Evolutionary conservation across 768 basidiomycete species (phyloP).

Genomic region (Tremella fuciformis): DNA sequence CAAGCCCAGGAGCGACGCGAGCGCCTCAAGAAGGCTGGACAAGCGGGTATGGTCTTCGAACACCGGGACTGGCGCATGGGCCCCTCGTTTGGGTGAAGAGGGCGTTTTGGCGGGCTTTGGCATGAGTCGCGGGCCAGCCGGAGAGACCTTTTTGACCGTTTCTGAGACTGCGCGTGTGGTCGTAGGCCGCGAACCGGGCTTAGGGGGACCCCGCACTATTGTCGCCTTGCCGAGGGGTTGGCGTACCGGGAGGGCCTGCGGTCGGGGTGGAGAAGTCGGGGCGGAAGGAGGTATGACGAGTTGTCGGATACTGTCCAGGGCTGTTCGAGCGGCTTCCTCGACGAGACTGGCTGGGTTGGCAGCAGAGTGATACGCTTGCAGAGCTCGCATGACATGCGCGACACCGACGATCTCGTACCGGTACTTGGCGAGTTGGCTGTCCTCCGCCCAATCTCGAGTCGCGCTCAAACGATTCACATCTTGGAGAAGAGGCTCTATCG

Average conservation of each 20-base stretch:
- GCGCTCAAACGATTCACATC: neutral
- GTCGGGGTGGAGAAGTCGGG: neutral
- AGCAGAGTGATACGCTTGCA: constrained; percentile 15
- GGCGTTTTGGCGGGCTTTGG: neutral
- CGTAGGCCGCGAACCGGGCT: too few species aligned
- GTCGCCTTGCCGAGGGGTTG: constrained; percentile 6
- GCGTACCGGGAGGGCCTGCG: neutral
- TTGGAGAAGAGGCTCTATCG: constrained; percentile 41
- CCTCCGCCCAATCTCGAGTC: neutral
- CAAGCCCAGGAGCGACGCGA: constrained; percentile 63
- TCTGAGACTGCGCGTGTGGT: too few species aligned
- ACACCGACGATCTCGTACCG: neutral
- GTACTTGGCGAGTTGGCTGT: neutral
- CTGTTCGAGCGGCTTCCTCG: neutral
- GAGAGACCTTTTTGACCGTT: neutral
- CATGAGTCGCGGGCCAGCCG: neutral
- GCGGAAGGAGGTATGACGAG: constrained; percentile 17
- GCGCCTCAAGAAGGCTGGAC: constrained; percentile 32
- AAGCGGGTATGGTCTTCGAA: constrained; percentile 31
- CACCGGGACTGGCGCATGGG: neutral
- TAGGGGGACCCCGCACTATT: neutral
- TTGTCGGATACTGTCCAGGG: constrained; percentile 4
- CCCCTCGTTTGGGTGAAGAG: constrained; percentile 1
- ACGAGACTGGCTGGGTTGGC: constrained; percentile 6
- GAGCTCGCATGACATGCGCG: constrained; percentile 14